Evolutionary conservation across 805 yeast species (phyloP).

Genomic region (Candida quercuum): DNA sequence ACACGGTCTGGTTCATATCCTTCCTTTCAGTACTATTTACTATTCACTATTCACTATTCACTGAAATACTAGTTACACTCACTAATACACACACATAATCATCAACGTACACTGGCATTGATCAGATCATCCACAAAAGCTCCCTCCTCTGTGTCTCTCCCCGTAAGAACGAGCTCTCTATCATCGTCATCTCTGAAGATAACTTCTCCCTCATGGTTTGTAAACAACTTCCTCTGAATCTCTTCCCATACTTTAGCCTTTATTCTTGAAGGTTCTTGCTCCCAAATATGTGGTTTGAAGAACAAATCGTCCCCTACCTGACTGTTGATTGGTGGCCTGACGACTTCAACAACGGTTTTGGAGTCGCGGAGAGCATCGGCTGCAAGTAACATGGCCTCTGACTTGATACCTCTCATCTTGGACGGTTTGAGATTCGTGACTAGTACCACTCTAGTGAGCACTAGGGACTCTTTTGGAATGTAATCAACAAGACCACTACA

Average conservation of each 20-base stretch:
- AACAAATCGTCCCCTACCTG: slow-evolving; percentile 34
- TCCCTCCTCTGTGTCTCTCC: neutral
- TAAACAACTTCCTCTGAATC: slow-evolving; percentile 6
- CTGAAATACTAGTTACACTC: neutral
- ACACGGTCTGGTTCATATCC: too few species aligned
- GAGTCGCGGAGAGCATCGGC: slow-evolving; percentile 31
- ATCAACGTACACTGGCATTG: slow-evolving; percentile 1
- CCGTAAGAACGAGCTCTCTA: neutral
- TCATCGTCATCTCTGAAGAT: slow-evolving; percentile 4
- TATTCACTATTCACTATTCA: too few species aligned
- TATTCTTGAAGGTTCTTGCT: slow-evolving; percentile 1
- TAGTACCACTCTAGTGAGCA: slow-evolving; percentile 41
- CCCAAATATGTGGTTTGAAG: slow-evolving; percentile 24
- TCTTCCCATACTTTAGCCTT: slow-evolving; percentile 13
- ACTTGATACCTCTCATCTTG: slow-evolving; percentile 55
- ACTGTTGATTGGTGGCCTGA: slow-evolving; percentile 37
- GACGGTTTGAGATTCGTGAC: slow-evolving; percentile 55
- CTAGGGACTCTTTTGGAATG: slow-evolving; percentile 34
- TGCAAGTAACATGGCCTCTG: slow-evolving; percentile 67
- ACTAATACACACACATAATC: neutral
- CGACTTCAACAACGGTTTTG: slow-evolving; percentile 35
- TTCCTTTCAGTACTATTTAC: too few species aligned
- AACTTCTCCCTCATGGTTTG: slow-evolving; percentile 6
- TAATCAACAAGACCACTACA: slow-evolving; percentile 55
- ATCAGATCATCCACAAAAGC: slow-evolving; percentile 2